phyloP scores from a whole-genome alignment of 306 rosid genomes.

The Ziziphus jujuba region DNA sequence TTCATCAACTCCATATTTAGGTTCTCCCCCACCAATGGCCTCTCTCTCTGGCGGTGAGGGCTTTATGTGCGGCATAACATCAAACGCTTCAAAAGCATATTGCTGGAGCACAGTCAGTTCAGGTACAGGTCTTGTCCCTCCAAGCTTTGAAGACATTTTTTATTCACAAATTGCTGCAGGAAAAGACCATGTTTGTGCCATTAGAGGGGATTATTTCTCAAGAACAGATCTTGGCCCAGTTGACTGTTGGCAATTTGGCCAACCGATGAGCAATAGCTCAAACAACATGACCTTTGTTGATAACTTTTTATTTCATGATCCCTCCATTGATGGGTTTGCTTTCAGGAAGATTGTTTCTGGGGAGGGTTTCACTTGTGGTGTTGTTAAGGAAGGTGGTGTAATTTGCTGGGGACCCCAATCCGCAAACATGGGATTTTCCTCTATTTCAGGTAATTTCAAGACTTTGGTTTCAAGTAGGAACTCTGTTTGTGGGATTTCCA shows the following conservation, averaged over 20 bases:
- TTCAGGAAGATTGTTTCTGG: constrained; percentile 61
- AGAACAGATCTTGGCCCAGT: constrained; percentile 48
- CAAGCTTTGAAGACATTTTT: constrained; percentile 37
- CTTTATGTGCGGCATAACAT: constrained; percentile 66
- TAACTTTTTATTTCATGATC: constrained; percentile 36
- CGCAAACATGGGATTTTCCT: constrained; percentile 33
- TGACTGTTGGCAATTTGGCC: constrained; percentile 65
- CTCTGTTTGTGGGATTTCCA: constrained; percentile 58
- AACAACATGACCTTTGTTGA: constrained; percentile 12
- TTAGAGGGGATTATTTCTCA: constrained; percentile 61
- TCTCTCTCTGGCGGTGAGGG: constrained; percentile 81
- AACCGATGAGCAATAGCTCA: constrained; percentile 3
- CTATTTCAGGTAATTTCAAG: constrained; percentile 41
- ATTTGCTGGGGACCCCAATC: constrained; percentile 82
- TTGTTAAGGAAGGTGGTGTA: constrained; percentile 49
- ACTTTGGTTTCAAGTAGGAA: constrained; percentile 50
- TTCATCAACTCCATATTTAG: constrained; percentile 28
- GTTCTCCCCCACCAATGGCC: constrained; percentile 54
- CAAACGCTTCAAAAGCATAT: constrained; percentile 58
- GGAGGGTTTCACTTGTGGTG: constrained; percentile 69
- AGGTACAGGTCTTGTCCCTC: constrained; percentile 55
- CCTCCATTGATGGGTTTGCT: constrained; percentile 32
- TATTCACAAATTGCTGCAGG: constrained; percentile 73
- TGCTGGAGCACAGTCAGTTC: constrained; percentile 50
- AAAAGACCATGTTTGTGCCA: constrained; percentile 61